A percentile compares a stretch with the other conserved stretches of the same genome.
phyloP scores from a whole-genome alignment of 2,329 filamentous ascomycete species.

The Fusarium sp. region DNA sequence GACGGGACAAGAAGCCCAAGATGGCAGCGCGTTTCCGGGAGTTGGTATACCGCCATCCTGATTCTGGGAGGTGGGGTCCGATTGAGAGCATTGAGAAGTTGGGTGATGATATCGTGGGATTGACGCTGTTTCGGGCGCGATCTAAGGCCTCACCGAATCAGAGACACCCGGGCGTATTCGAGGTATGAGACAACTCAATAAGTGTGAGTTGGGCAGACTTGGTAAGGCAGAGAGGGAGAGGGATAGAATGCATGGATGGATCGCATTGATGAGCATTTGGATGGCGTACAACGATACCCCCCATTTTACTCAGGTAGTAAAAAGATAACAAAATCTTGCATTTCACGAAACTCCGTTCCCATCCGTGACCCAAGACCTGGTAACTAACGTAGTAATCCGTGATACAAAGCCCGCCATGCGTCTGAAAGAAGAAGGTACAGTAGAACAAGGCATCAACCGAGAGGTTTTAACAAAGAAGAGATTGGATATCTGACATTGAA shows the following conservation, averaged over 20 bases:
- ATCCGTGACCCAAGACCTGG: conserved; percentile 33
- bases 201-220: not conserved
- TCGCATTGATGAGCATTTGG: conserved; percentile 23
- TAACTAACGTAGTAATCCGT: conserved; percentile 22
- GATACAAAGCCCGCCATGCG: conserved; percentile 30
- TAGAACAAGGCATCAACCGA: not conserved
- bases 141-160: conserved; percentile 16
- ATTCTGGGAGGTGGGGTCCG: conserved; percentile 18
- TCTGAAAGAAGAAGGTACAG: conserved; percentile 1
- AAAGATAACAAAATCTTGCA: conserved; percentile 19
- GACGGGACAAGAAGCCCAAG: not conserved
- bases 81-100: conserved; percentile 23
- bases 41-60: conserved; percentile 9
- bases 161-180: conserved; percentile 2
- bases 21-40: conserved; percentile 7
- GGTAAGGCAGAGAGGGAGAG: not conserved
- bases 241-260: conserved; percentile 7
- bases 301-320: conserved; percentile 21
- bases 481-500: not conserved
- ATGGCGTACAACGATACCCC: conserved; percentile 29
- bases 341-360: conserved; percentile 41
- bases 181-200: conserved; percentile 10
- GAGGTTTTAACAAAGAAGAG: not conserved
- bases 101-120: not conserved
- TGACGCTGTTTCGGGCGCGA: conserved; percentile 13